Evolutionary conservation across 148 eudicot species (phyloP).

Genomic region (Amaranthus hypochondriacus): DNA sequence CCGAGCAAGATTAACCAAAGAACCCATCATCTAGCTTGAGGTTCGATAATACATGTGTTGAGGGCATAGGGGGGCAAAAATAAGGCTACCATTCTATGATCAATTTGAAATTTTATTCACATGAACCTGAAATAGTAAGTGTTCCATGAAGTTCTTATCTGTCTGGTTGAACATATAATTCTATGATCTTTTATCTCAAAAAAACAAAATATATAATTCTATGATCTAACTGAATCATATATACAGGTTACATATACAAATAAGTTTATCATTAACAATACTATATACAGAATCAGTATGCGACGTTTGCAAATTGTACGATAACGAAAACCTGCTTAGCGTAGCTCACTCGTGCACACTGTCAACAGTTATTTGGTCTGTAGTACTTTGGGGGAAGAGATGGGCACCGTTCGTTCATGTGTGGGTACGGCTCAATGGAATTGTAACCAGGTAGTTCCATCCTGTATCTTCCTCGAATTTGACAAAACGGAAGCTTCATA

Average conservation of each 20-base stretch:
- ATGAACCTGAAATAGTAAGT: too few species aligned
- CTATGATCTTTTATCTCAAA: background rate
- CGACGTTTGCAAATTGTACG: background rate
- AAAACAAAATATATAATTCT: background rate
- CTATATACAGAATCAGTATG: conserved; percentile 5
- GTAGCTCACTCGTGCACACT: too few species aligned
- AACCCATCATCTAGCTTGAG: too few species aligned
- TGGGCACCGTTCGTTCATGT: conserved; percentile 87
- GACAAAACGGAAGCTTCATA: conserved; percentile 80
- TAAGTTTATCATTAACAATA: background rate
- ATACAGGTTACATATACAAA: conserved; percentile 14
- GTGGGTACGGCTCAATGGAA: conserved; percentile 65
- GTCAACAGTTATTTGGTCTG: conserved; percentile 60
- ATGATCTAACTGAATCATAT: background rate
- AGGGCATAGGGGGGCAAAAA: too few species aligned
- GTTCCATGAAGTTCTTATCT: too few species aligned
- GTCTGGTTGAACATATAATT: background rate
- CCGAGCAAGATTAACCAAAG: too few species aligned
- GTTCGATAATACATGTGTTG: too few species aligned
- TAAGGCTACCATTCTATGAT: too few species aligned
- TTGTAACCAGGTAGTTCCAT: conserved; percentile 95
- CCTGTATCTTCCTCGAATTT: conserved; percentile 77
- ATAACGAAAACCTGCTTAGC: background rate
- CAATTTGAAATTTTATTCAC: too few species aligned
- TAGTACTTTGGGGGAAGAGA: conserved; percentile 75